Evolutionary conservation across 306 rosid genomes (phyloP).

Genomic region (Hippophae tibetana): DNA sequence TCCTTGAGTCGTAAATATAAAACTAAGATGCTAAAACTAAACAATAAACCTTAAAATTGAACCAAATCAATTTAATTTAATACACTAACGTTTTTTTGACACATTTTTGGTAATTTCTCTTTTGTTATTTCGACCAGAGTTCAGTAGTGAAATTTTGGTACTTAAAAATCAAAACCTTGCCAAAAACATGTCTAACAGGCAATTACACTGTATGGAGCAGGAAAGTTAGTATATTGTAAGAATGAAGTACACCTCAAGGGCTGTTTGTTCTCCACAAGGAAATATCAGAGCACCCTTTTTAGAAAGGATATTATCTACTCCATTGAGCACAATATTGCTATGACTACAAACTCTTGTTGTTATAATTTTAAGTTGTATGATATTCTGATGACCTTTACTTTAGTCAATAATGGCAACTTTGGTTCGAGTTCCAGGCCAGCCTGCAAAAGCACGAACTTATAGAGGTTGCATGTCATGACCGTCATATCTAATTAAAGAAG

Average conservation of each 20-base stretch:
- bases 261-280: conserved; percentile 57
- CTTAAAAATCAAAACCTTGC: too few relatives aligned
- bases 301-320: conserved; percentile 43
- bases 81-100: too few relatives aligned
- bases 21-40: too few relatives aligned
- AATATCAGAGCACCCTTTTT: conserved; percentile 49
- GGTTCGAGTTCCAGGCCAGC: conserved; percentile 94
- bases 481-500: conserved; percentile 19
- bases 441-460: conserved; percentile 96
- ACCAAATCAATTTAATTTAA: too few relatives aligned
- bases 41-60: too few relatives aligned
- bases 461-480: conserved; percentile 43
- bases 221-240: neutral
- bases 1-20: too few relatives aligned
- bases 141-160: too few relatives aligned
- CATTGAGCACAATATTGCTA: conserved; percentile 26
- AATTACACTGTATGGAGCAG: too few relatives aligned
- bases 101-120: too few relatives aligned
- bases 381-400: conserved; percentile 36
- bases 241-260: conserved; percentile 56
- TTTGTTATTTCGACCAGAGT: too few relatives aligned
- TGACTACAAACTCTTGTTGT: conserved; percentile 50
- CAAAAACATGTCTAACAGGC: too few relatives aligned
- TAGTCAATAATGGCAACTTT: conserved; percentile 41
- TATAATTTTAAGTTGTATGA: conserved; percentile 65